A percentile compares a stretch with the other conserved stretches of the same genome.
These are phyloP conservation scores for Verticillium nubilum DNA, from an alignment of 2,329 filamentous ascomycete species.

Conservation along the genomic window DNA sequence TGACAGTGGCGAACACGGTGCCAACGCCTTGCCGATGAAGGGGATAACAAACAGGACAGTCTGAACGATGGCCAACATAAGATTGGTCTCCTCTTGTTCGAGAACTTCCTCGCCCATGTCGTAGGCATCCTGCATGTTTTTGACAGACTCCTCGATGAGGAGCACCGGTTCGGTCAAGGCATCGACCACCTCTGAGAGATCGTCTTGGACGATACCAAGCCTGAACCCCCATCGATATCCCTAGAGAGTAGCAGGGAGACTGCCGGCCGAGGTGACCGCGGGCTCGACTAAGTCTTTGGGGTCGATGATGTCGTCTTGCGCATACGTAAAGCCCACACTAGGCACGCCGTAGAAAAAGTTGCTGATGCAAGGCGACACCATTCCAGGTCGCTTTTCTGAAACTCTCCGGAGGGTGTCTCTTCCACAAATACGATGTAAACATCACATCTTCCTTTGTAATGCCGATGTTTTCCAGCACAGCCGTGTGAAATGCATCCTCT, in stretches of 20 bases:
- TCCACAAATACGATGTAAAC: background rate
- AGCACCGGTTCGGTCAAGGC: background rate
- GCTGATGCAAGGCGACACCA: background rate
- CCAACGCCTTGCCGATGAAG: background rate
- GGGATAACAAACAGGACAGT: constrained; percentile 1
- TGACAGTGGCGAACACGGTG: background rate
- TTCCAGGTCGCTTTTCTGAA: constrained; percentile 4
- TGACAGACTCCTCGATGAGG: background rate
- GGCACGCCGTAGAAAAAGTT: constrained; percentile 12
- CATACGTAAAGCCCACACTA: background rate
- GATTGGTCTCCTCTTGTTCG: background rate
- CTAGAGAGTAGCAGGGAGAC: background rate
- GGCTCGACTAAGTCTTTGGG: constrained; percentile 14
- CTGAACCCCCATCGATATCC: background rate
- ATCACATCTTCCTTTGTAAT: background rate
- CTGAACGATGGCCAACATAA: background rate
- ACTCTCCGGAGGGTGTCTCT: background rate
- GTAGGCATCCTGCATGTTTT: background rate
- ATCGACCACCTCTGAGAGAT: background rate
- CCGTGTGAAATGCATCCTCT: constrained; percentile 12
- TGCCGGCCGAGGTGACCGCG: background rate
- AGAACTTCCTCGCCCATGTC: background rate
- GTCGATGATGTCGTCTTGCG: constrained; percentile 11
- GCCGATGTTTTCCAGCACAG: constrained; percentile 11
- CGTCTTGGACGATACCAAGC: background rate